Evolutionary conservation across 2,329 filamentous ascomycete species (phyloP).

Genomic region (Beauveria varroae): DNA sequence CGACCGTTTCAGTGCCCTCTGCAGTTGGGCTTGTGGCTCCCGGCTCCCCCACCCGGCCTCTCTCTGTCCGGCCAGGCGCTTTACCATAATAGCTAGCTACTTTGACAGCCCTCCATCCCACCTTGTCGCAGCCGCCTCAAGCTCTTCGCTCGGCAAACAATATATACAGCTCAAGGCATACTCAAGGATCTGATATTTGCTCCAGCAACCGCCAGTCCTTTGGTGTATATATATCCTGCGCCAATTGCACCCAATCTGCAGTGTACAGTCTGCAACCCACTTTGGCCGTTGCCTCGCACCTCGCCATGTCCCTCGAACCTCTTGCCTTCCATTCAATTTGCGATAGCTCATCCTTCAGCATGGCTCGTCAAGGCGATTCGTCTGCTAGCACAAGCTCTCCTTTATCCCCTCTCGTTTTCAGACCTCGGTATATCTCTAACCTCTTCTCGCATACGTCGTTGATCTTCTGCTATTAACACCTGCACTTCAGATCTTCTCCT

Average conservation of each 20-base stretch:
- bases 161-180: not conserved
- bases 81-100: not conserved
- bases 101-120: not conserved
- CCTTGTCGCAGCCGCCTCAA: not conserved
- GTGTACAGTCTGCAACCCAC: not conserved
- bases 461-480: not conserved
- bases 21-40: not conserved
- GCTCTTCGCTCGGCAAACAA: not conserved
- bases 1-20: not conserved
- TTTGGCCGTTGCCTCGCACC: not conserved
- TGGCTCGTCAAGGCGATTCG: slow-evolving; percentile 1
- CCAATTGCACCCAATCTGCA: not conserved
- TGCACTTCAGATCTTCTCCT: slow-evolving; percentile 26
- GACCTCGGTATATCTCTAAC: slow-evolving; percentile 37
- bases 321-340: not conserved
- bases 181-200: too few relatives aligned
- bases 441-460: not conserved
- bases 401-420: slow-evolving; percentile 42
- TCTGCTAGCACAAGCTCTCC: slow-evolving; percentile 1
- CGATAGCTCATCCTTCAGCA: not conserved
- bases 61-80: not conserved
- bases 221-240: not conserved
- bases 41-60: slow-evolving; percentile 3
- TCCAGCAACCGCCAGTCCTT: not conserved
- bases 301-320: slow-evolving; percentile 3